phyloP scores from a whole-genome alignment of 768 basidiomycete species.

The Bullera alba region DNA sequence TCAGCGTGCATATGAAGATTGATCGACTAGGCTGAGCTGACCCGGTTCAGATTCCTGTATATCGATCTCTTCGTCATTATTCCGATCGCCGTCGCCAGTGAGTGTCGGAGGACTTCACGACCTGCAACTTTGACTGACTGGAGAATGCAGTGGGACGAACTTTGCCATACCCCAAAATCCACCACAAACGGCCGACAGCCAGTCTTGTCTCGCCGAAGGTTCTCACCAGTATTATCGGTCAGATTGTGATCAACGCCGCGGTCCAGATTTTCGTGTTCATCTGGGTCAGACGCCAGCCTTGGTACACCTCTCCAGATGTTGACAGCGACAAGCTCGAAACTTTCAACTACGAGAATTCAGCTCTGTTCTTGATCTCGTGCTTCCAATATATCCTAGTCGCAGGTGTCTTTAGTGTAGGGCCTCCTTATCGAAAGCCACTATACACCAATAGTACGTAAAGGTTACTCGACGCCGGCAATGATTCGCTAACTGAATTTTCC shows the following conservation, averaged over 20 bases:
- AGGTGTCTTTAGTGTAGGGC: conserved; percentile 94
- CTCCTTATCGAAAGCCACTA: conserved; percentile 89
- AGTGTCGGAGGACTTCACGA: conserved; percentile 42
- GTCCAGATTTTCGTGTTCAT: conserved; percentile 82
- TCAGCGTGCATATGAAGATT: neutral
- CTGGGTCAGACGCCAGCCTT: conserved; percentile 76
- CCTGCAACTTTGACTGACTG: conserved; percentile 3
- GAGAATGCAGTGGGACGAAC: conserved; percentile 80
- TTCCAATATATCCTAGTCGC: conserved; percentile 98
- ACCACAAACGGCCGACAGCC: conserved; percentile 85
- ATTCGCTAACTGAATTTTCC: neutral
- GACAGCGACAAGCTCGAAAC: conserved; percentile 69
- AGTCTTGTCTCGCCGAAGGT: conserved; percentile 94
- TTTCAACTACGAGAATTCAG: conserved; percentile 84
- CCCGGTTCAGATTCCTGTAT: conserved; percentile 68
- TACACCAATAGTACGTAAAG: conserved; percentile 78
- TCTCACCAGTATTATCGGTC: conserved; percentile 83
- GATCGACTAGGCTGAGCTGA: neutral
- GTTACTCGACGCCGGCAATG: neutral
- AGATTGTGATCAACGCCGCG: conserved; percentile 74
- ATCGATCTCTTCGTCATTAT: conserved; percentile 98
- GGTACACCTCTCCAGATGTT: conserved; percentile 71
- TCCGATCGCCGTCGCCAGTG: conserved; percentile 91
- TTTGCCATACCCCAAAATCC: conserved; percentile 75
- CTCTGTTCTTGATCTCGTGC: conserved; percentile 84